Base-by-base conservation (phyloP, 345 rosid species). In the Erodium maritimum region DNA sequence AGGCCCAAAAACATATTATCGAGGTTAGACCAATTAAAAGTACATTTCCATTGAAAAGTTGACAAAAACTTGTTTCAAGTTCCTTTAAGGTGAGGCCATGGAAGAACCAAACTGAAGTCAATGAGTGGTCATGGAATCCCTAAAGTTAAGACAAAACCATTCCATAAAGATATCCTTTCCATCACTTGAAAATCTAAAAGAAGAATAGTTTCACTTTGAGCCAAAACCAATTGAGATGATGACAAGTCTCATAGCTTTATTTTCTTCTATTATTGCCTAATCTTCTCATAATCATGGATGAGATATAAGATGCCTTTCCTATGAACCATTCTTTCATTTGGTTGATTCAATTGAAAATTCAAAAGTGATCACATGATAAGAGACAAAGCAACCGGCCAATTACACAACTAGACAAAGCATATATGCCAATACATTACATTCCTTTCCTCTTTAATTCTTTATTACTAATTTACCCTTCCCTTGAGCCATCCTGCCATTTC, bases 321-420 rank as follows among this genome's bases (percentile, higher is more conserved):
- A 21, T 17, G 13, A 54, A 55, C 46, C 23, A 42, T 18, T 61
- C 62, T 55, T 53, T 51, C 7, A 17, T 51, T 51, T 5, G 17
- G 54, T 42, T 42, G 12, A 42, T 42, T 11, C 5, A 29, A 42
- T 42, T 42, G 16, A 42, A 42, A 1, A 19, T 62, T 50, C 33
- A 8, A 48, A 56, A 59, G 68, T 4, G n/a, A 21, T 42, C 68
- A 58, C 22, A 45, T 63, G 60, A 50, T 46, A 25, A 52, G 37
- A 54, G 52, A 51, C 65, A 51, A 71, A 68, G 76, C 69, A 70
- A 65, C 82, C 70, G 75, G 48, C 75, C 80, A 66, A 19, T 65
- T n/a, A 52, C 7, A 62, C 46, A 50, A 63, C 64, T 74, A 71
- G 82, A 77, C 78, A 80, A 72, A 75, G 67, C 34, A 72, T 59